A percentile compares a stretch with the other conserved stretches of the same genome.
phyloP scores from a whole-genome alignment of 495 filamentous ascomycete genomes.

The Aspergillus conjunctus region DNA sequence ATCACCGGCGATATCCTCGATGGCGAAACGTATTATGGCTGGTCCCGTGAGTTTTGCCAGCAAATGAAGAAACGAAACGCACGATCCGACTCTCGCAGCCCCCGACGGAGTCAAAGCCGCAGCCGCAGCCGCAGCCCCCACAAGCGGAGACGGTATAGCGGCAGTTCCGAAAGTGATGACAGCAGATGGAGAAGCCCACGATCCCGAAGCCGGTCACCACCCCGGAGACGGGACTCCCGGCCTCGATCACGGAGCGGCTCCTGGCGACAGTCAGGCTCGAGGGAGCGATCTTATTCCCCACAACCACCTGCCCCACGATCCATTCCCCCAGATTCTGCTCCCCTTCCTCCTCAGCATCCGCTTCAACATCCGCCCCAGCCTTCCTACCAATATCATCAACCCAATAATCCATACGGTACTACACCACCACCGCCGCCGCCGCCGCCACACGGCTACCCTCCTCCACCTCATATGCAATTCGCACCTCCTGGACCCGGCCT shows the following conservation, averaged over 20 bases:
- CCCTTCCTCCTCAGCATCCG: slow-evolving; percentile 23
- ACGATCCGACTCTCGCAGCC: slow-evolving; percentile 22
- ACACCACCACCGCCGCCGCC: not conserved
- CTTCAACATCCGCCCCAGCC: not conserved
- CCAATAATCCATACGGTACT: slow-evolving; percentile 1
- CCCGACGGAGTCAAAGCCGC: slow-evolving; percentile 33
- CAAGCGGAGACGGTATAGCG: slow-evolving; percentile 52
- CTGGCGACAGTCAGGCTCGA: slow-evolving; percentile 35
- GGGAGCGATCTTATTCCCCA: slow-evolving; percentile 54
- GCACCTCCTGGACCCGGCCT: not conserved
- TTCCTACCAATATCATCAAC: not conserved
- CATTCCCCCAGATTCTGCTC: slow-evolving; percentile 31
- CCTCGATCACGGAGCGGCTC: slow-evolving; percentile 32
- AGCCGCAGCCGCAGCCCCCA: slow-evolving; percentile 42
- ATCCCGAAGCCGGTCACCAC: slow-evolving; percentile 31
- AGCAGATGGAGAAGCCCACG: slow-evolving; percentile 33
- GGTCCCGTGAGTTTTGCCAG: slow-evolving; percentile 78
- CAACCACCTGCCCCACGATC: slow-evolving; percentile 32
- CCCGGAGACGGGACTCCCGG: slow-evolving; percentile 23
- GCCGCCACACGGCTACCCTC: slow-evolving; percentile 14
- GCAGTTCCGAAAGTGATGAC: slow-evolving; percentile 43
- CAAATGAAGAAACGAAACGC: slow-evolving; percentile 70
- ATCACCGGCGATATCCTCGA: slow-evolving; percentile 58
- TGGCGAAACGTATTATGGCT: slow-evolving; percentile 84
- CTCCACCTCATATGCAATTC: slow-evolving; percentile 30